Percentiles rank a stretch among this genome's conserved stretches.
Conservation (phyloP, 768 basidiomycete genomes). For the Kockovaella imperatae region DNA sequence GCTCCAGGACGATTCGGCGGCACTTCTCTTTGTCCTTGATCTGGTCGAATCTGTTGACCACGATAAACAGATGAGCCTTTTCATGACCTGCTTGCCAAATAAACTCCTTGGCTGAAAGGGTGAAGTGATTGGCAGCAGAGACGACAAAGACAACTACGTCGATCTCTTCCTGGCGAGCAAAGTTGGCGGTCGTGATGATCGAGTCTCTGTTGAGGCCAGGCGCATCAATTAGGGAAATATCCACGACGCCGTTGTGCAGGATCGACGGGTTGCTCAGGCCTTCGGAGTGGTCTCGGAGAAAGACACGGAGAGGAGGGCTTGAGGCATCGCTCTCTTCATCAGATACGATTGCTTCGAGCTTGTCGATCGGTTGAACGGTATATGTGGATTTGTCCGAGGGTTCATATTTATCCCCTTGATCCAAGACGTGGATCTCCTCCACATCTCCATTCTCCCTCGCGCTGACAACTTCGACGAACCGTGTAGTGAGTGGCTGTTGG, state of each 20-base stretch:
- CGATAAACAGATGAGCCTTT: constrained; percentile 96
- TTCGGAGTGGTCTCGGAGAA: constrained; percentile 71
- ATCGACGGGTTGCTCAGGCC: constrained; percentile 61
- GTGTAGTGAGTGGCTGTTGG: constrained; percentile 94
- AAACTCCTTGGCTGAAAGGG: constrained; percentile 89
- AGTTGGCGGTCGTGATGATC: constrained; percentile 86
- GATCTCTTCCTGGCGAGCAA: constrained; percentile 93
- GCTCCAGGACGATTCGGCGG: constrained; percentile 75
- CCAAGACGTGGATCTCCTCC: constrained; percentile 42
- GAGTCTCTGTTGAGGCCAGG: constrained; percentile 95
- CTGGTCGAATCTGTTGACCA: constrained; percentile 95
- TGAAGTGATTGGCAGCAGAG: constrained; percentile 97
- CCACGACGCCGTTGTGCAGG: constrained; percentile 87
- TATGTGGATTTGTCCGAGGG: constrained; percentile 68
- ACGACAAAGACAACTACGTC: constrained; percentile 98
- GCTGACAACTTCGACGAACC: constrained; percentile 79
- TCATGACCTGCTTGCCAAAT: constrained; percentile 85
- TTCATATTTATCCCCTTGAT: constrained; percentile 57
- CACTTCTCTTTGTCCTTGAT: constrained; percentile 94
- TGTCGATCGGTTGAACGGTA: constrained; percentile 56
- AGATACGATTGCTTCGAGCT: constrained; percentile 71
- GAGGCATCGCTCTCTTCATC: constrained; percentile 56
- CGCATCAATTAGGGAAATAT: constrained; percentile 96
- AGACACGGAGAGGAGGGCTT: constrained; percentile 73
- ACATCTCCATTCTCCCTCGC: constrained; percentile 34